phyloP scores from a whole-genome alignment of 768 basidiomycete genomes.

The Tephrocybe sp. region DNA sequence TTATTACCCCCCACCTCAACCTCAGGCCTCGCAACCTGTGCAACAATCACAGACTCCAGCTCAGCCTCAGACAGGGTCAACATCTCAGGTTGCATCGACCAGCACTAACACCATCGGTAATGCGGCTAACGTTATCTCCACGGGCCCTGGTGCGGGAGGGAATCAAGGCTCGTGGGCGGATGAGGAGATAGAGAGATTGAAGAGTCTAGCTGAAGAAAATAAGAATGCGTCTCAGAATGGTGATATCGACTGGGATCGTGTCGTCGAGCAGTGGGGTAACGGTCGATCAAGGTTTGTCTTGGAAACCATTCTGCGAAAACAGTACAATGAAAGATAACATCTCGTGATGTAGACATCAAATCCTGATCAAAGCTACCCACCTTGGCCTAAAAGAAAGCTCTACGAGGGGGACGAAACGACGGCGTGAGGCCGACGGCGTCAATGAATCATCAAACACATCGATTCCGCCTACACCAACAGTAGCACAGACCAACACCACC shows the following conservation, averaged over 20 bases:
- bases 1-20: constrained; percentile 23
- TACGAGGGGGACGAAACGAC: constrained; percentile 41
- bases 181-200: constrained; percentile 69
- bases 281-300: constrained; percentile 62
- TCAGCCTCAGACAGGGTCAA: constrained; percentile 19
- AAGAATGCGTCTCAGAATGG: constrained; percentile 44
- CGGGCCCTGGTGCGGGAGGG: constrained; percentile 29
- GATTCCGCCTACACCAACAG: constrained; percentile 29
- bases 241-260: constrained; percentile 79
- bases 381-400: constrained; percentile 78
- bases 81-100: constrained; percentile 19
- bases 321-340: neutral
- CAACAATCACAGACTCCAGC: constrained; percentile 2
- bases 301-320: neutral
- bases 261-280: constrained; percentile 71
- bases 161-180: constrained; percentile 79
- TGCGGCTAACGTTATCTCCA: constrained; percentile 19
- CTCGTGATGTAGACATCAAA: constrained; percentile 61
- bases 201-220: constrained; percentile 67
- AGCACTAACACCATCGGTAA: constrained; percentile 20
- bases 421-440: constrained; percentile 36
- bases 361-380: constrained; percentile 77
- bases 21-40: constrained; percentile 14
- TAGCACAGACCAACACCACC: constrained; percentile 21
- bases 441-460: constrained; percentile 31